Conservation (phyloP, 495 filamentous ascomycete species). For the Hyaloscypha bicolor region DNA sequence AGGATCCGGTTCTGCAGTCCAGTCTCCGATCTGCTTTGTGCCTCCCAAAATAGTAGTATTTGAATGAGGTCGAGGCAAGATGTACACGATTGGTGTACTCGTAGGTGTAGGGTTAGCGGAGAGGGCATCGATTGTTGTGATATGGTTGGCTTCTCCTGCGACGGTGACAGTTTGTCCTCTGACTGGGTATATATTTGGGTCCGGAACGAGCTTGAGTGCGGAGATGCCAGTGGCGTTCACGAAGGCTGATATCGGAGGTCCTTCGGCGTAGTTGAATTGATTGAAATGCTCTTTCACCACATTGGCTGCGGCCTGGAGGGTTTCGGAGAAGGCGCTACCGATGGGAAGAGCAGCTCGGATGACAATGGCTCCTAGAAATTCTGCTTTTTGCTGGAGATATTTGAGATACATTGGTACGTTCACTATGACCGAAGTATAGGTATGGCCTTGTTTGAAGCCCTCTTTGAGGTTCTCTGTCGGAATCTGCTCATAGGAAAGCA, state of each 20-base stretch:
- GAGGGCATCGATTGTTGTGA: neutral
- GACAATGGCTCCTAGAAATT: neutral
- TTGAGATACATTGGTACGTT: neutral
- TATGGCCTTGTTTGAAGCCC: neutral
- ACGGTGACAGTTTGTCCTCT: conserved; percentile 1
- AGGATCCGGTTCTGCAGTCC: neutral
- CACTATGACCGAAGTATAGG: neutral
- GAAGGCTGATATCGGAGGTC: neutral
- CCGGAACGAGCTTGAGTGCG: neutral
- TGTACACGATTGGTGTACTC: neutral
- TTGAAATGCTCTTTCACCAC: neutral
- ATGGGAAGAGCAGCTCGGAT: neutral
- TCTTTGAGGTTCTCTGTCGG: neutral
- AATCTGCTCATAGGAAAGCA: neutral
- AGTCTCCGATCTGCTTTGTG: neutral
- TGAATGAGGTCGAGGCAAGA: neutral
- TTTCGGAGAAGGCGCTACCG: neutral
- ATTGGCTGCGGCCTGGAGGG: neutral
- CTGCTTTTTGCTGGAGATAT: neutral
- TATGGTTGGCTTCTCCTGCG: neutral
- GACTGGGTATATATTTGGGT: neutral
- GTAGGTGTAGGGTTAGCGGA: neutral
- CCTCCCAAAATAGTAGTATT: conserved; percentile 6
- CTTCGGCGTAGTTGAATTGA: neutral
- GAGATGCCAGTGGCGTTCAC: conserved; percentile 1